These are phyloP conservation scores for Phytophthora uliginosa DNA, from an alignment of 352 stramenopile genomes.

Conservation along the genomic window DNA sequence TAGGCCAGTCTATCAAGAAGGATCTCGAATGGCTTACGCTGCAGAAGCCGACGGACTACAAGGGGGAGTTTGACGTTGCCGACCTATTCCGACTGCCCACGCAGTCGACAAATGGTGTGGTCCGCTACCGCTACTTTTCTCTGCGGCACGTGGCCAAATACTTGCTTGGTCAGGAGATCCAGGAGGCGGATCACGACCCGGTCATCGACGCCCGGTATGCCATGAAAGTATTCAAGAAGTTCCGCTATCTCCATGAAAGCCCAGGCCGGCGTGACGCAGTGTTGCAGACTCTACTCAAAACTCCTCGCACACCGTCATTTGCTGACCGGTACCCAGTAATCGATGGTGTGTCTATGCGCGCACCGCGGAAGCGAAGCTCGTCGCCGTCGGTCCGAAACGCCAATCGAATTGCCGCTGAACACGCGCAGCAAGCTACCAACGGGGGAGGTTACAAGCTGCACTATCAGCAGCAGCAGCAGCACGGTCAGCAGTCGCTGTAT, in stretches of 20 bases:
- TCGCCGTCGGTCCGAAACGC: conserved; percentile 50
- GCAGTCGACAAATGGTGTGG: conserved; percentile 75
- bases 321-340: conserved; percentile 85
- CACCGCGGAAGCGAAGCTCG: conserved; percentile 65
- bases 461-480: conserved; percentile 30
- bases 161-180: conserved; percentile 82
- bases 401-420: conserved; percentile 37
- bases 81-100: conserved; percentile 88
- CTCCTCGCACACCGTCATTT: conserved; percentile 86
- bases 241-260: conserved; percentile 83
- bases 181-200: conserved; percentile 87
- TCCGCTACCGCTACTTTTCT: conserved; percentile 89
- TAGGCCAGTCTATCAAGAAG: conserved; percentile 95
- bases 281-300: conserved; percentile 85
- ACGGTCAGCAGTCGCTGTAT: conserved; percentile 37
- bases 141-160: conserved; percentile 88
- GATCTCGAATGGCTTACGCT: conserved; percentile 93
- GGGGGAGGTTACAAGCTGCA: conserved; percentile 21
- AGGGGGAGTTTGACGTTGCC: conserved; percentile 85
- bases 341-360: conserved; percentile 85
- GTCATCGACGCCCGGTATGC: conserved; percentile 89
- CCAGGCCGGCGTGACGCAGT: conserved; percentile 81
- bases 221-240: conserved; percentile 93
- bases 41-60: conserved; percentile 88
- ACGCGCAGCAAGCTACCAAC: conserved; percentile 31